phyloP scores from a whole-genome alignment of 805 yeast species.

The Scheffersomyces ergatensis region DNA sequence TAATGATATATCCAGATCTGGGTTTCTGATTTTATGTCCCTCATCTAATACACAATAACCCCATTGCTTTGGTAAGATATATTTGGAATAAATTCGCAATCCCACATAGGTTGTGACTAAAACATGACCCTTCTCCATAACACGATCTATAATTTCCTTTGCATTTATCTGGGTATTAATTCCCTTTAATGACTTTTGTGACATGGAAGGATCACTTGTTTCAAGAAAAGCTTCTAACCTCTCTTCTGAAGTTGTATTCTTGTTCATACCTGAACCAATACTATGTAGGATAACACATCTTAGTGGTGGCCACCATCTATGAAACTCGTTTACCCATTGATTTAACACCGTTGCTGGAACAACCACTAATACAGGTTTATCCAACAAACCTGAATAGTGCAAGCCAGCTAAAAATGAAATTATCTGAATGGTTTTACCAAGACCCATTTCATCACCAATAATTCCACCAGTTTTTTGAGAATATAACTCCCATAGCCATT shows the following conservation, averaged over 20 bases:
- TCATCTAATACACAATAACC: slow-evolving; percentile 91
- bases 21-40: slow-evolving; percentile 95
- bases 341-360: slow-evolving; percentile 96
- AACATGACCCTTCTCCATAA: slow-evolving; percentile 72
- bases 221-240: slow-evolving; percentile 51
- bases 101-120: slow-evolving; percentile 92
- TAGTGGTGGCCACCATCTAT: slow-evolving; percentile 97
- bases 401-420: slow-evolving; percentile 89
- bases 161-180: slow-evolving; percentile 38
- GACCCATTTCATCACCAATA: slow-evolving; percentile 97
- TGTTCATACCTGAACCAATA: slow-evolving; percentile 81
- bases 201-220: slow-evolving; percentile 34
- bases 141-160: slow-evolving; percentile 50
- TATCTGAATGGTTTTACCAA: slow-evolving; percentile 93
- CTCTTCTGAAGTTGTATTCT: slow-evolving; percentile 34
- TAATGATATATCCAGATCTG: slow-evolving; percentile 83
- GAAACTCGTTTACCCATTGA: slow-evolving; percentile 97
- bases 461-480: slow-evolving; percentile 91
- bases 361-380: slow-evolving; percentile 79
- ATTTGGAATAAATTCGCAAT: slow-evolving; percentile 61
- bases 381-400: slow-evolving; percentile 73
- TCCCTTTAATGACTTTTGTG: slow-evolving; percentile 18
- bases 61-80: slow-evolving; percentile 72
- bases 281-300: slow-evolving; percentile 85
- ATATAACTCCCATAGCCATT: slow-evolving; percentile 95